Conservation (phyloP, 768 basidiomycete species). For the Tricholoma sp. region DNA sequence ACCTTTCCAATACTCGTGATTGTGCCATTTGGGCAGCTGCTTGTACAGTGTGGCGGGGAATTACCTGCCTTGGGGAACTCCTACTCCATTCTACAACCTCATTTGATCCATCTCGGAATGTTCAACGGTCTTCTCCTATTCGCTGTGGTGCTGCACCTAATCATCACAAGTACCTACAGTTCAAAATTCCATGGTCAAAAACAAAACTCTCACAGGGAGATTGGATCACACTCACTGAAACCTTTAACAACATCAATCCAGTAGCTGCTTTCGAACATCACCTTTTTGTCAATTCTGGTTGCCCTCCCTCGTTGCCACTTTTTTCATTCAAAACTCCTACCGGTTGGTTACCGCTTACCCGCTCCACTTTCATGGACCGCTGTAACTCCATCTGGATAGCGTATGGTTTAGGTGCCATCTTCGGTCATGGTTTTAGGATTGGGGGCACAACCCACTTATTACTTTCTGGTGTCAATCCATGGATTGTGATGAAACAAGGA, state of each 20-base stretch:
- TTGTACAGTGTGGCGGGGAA: not conserved
- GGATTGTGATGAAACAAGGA: no score
- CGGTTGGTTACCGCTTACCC: no score
- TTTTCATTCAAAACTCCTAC: no score
- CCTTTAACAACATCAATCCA: not conserved
- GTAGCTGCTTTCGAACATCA: no score
- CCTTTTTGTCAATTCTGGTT: not conserved
- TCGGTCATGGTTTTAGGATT: not conserved
- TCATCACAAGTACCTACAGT: no score
- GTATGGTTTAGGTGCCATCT: not conserved
- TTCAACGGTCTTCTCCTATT: no score
- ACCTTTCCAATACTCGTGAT: slow-evolving; percentile 8
- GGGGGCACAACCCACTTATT: not conserved
- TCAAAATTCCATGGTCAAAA: no score
- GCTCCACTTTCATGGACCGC: not conserved
- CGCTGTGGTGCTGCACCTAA: no score
- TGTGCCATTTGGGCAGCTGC: slow-evolving; percentile 6
- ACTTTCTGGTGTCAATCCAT: not conserved
- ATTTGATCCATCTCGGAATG: not conserved
- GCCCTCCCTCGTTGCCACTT: not conserved
- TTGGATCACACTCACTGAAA: not conserved
- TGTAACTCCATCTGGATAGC: not conserved
- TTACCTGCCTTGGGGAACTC: no score
- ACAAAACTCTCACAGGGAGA: not conserved
- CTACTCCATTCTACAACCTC: no score